A percentile compares a stretch with the other conserved stretches of the same genome.
phyloP scores from a whole-genome alignment of 2,329 filamentous ascomycete genomes.

The Exophiala phaeomuriformis region DNA sequence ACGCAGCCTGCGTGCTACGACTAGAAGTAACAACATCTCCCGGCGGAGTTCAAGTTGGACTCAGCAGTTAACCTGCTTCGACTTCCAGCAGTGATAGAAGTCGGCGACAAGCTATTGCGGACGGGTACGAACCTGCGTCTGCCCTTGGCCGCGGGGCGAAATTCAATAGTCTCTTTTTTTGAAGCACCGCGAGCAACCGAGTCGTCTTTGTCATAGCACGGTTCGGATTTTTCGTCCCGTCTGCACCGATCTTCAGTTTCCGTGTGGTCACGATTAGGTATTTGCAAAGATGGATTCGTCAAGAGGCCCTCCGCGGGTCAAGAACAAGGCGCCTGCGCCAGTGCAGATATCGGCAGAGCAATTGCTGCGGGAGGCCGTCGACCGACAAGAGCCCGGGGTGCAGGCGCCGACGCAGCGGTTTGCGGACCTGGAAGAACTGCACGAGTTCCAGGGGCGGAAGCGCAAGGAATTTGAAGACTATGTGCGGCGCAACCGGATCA shows the following conservation, averaged over 20 bases:
- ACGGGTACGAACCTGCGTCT: no score
- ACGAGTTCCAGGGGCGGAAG: slow-evolving; percentile 94
- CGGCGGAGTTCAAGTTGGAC: no score
- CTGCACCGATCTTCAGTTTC: background rate
- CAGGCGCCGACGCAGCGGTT: slow-evolving; percentile 92
- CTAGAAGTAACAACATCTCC: no score
- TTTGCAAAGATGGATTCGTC: slow-evolving; percentile 68
- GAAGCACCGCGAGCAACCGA: no score
- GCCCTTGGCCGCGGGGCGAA: no score
- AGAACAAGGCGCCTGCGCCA: slow-evolving; percentile 93
- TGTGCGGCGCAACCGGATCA: slow-evolving; percentile 86
- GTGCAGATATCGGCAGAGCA: slow-evolving; percentile 94
- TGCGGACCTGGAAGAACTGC: slow-evolving; percentile 91
- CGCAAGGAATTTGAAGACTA: slow-evolving; percentile 97
- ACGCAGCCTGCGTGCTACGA: no score
- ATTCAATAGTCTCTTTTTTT: no score
- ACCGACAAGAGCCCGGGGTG: slow-evolving; percentile 81
- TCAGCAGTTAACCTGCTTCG: no score
- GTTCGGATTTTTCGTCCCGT: background rate
- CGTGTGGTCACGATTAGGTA: background rate
- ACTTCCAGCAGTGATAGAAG: no score
- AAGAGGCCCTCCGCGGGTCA: slow-evolving; percentile 88
- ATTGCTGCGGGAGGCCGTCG: slow-evolving; percentile 91
- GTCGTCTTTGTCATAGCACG: no score
- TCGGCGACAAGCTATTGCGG: no score